These are phyloP conservation scores for Escovopsis weberi DNA, from an alignment of 2,329 filamentous ascomycete species.

Conservation along the genomic window DNA sequence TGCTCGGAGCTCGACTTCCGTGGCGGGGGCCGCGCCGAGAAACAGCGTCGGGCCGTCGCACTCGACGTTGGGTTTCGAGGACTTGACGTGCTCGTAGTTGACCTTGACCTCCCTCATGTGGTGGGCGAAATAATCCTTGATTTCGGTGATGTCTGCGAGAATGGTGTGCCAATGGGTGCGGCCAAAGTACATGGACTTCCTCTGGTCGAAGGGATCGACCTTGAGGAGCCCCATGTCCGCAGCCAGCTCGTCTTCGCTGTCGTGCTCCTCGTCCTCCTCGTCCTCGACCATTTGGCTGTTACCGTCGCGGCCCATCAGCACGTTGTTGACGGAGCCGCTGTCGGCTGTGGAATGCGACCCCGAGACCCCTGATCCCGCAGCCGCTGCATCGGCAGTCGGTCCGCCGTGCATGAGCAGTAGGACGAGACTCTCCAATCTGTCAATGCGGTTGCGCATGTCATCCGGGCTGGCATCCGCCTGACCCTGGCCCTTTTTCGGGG, in stretches of 20 bases:
- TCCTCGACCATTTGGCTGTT: conserved; percentile 41
- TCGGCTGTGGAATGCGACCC: conserved; percentile 24
- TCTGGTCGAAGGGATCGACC: conserved; percentile 55
- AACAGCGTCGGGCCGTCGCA: conserved; percentile 61
- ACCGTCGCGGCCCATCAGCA: conserved; percentile 32
- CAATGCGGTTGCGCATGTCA: conserved; percentile 98
- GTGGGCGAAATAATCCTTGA: conserved; percentile 74
- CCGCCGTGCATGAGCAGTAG: conserved; percentile 89
- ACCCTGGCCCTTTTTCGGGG: conserved; percentile 60
- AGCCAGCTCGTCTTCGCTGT: conserved; percentile 46
- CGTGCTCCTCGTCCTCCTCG: conserved; percentile 53
- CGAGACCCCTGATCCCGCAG: conserved; percentile 18
- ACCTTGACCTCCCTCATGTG: conserved; percentile 84
- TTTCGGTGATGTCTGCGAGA: conserved; percentile 72
- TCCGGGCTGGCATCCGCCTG: conserved; percentile 53
- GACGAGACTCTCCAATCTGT: conserved; percentile 83
- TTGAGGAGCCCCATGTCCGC: conserved; percentile 71
- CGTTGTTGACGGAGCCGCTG: conserved; percentile 30
- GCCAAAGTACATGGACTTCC: conserved; percentile 67
- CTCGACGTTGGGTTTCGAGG: conserved; percentile 45
- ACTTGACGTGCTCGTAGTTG: conserved; percentile 62
- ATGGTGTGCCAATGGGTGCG: conserved; percentile 75
- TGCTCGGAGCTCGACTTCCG: conserved; percentile 62
- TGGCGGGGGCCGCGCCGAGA: conserved; percentile 57
- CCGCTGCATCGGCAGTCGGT: conserved; percentile 21